Base-by-base conservation (phyloP, 345 rosid species). In the Gossypium arboreum region DNA sequence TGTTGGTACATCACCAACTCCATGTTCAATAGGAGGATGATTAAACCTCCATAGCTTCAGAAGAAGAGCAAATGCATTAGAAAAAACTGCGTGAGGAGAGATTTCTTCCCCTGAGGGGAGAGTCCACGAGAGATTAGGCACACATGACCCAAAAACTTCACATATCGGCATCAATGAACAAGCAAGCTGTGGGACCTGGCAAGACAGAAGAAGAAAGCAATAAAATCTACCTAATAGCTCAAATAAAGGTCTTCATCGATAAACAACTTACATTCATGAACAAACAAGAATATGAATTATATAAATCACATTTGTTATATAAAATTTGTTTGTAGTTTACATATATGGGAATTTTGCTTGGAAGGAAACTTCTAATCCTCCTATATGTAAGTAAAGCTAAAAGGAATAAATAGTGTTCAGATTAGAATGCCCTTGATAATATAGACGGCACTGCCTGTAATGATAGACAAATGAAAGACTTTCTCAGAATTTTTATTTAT, bases 11-110 rank as follows among this genome's bases (percentile, higher is more conserved):
- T 95, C 99, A 81, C 97, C 94, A 50, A 86, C 85, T 62, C 92
- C 92, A 71, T 91, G 96, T 59, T 93, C 99, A 77, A 93, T 84
- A 57, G 99, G 99, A 73, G 94, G 93, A 80, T 83, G 96, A 78
- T 93, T 89, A 84, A 93, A 95, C 81, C 93, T 91, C 98, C 98
- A 93, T 44, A 95, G 85, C 86, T 91, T 93, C 80, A 95, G 88
- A 67, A 95, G 91, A 79, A 95, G 94, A 68, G 92, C 84, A 81
- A 95, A 95, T 43, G 98, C 98, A 84, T 84, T 93, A 20, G 98
- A 95, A 81, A 93, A 95, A 63, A 95, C 92, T 16, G 89, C 88
- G 79, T 93, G 92, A 11, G 93, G 90, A 68, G 94, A 88, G 73
- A 93, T 75, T 83, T 89, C 85, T 78, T 91, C 94, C 63, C 94